Base-by-base conservation (phyloP, 208 protist genomes). In the Wallacemonas collosoma region DNA sequence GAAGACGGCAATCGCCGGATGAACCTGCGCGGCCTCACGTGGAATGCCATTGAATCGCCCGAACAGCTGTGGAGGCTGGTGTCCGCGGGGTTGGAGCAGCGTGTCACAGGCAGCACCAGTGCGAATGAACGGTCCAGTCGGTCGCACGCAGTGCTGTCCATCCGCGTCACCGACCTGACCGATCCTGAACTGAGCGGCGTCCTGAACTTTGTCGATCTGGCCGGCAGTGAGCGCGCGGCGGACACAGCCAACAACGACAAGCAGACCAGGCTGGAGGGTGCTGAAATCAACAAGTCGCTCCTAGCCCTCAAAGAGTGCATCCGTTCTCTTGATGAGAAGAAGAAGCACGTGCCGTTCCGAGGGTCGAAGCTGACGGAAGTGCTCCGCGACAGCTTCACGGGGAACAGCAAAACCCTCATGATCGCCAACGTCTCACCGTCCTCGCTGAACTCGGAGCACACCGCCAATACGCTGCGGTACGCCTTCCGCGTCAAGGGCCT, bases 381-480 rank as follows among this genome's bases (percentile, higher is more conserved):
- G 50, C 77, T 98, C 15, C 93, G 95, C 40, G 93, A 99, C 79
- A 98, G 94, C 57, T 99, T 99, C 76, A 89, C 91, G 1, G 98
- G 98, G 7, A 97, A 98, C 67, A 96, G 91, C 75, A 88, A 90
- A 38, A 99, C 95, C 8, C 84, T 98, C 26, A 98, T 99, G 96
- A 98, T 98, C 73, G 97, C 96, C 35, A 98, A 89, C 45, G 84
- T 99, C 14, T 94, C 96, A 1, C 95, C 98, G 7, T 91, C 81
- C 70, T 87, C 82, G 12, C 48, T 67, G 3, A 94, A 89, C 40
- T 88, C 82, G 62, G 98, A 99, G 77, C 94, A 99, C 82, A 99
- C 96, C 8, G 81, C 98, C 45, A 99, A 99, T 86, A 99, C 98
- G n/a, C 83, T 99, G 35, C 91, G 98, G 14, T 99, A 99, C 76